A percentile compares a stretch with the other conserved stretches of the same genome.
Evolutionary conservation across 208 protist species (phyloP).

Genomic region (Acanthamoeba castellanii): DNA sequence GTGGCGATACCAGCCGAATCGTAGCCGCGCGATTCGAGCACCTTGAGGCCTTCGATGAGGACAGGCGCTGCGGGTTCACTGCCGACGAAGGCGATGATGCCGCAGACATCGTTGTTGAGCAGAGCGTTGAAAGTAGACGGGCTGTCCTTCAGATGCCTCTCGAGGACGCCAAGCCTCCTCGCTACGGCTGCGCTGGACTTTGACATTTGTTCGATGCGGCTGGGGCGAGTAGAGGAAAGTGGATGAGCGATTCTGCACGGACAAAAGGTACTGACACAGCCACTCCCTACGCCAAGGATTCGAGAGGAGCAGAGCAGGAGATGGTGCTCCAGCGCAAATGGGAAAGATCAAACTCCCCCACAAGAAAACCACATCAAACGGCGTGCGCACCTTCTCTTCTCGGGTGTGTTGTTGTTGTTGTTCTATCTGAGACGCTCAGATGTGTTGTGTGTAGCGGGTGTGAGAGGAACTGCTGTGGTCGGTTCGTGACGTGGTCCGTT

Average conservation of each 20-base stretch:
- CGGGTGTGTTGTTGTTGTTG: no score
- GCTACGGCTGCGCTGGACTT: not conserved
- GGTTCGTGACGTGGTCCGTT: no score
- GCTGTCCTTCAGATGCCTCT: conserved; percentile 37
- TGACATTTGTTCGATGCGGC: not conserved
- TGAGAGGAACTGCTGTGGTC: no score
- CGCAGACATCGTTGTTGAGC: conserved; percentile 77
- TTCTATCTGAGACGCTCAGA: no score
- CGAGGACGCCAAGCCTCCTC: conserved; percentile 7
- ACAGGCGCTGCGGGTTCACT: conserved; percentile 79
- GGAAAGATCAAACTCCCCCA: not conserved
- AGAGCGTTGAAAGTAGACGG: not conserved
- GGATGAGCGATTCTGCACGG: no score
- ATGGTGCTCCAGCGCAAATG: not conserved
- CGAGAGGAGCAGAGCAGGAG: not conserved
- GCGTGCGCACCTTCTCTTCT: no score
- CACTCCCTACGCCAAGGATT: no score
- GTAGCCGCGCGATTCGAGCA: conserved; percentile 88
- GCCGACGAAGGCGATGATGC: conserved; percentile 87
- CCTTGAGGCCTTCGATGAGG: conserved; percentile 84
- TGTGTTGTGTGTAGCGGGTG: no score
- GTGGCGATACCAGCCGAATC: conserved; percentile 87
- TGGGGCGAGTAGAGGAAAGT: no score
- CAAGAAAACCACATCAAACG: not conserved
- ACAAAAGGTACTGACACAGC: no score